Base-by-base conservation (phyloP, 176 grass and related monocot species). In the Eleusine indica region DNA sequence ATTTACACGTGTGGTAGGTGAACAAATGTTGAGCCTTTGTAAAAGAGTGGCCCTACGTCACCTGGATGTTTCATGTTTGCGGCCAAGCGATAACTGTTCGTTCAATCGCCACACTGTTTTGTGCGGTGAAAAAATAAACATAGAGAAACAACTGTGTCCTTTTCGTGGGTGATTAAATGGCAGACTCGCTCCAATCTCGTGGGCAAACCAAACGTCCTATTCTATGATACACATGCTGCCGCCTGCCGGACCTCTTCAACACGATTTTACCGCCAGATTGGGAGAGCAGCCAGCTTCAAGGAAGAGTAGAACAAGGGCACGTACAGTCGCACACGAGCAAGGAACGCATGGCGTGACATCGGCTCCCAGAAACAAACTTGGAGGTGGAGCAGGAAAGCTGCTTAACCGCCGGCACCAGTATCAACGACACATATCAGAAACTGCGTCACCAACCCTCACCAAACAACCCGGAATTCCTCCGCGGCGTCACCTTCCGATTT, bases 401-500 rank as follows among this genome's bases (percentile, higher is more conserved):
- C 71, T 85, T 67, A 80, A 75, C 76, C 17, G 64, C 76, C 87
- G 11, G 7, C 44, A 68, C 85, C 77, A 15, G 76, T 66, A 43
- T 57, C 35, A 86, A 74, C 7, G 0, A 35, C 73, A 64, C 54
- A 17, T 17, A 17, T 25, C 25, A 62, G 58, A 42, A 76, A 78
- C 14, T 17, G 41, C 63, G 37, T n/a, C 88, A 82, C 78, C 83
- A 73, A 87, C 77, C 83, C 48, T 66, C 88, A 86, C 73, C 88
- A 41, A 81, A 85, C 66, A 67, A 32, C 40, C 54, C 15, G 40
- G n/a, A 39, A 60, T 75, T 77, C 79, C 49, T 74, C 58, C 5
- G 44, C 13, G 44, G 56, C 37, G 1, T 78, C 79, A 44, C 80
- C 80, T 69, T 78, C 57, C 73, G 86, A 61, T 61, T 68, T 48